Evolutionary conservation across 495 filamentous ascomycete genomes (phyloP), one percentile per base, ranked within the genome.

Genomic region (Cenococcum geophilum): DNA sequence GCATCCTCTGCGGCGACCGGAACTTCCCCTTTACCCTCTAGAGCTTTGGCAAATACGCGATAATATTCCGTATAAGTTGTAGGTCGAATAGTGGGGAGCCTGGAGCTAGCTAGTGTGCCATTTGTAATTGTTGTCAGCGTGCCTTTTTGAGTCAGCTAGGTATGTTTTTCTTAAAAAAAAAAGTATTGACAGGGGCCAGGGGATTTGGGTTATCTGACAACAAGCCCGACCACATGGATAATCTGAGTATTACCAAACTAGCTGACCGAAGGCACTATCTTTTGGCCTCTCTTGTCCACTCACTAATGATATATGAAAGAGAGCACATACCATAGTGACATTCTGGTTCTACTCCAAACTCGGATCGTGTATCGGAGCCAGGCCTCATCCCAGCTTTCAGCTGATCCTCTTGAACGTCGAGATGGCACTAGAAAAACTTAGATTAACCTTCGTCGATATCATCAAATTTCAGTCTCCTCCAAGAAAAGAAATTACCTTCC

Each of bases 331-430:
- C 82, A 59, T 81, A 78, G 61, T 76, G 61, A 55, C 79, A 75
- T 55, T 77, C 74, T 3, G 79, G 76, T 72, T 95, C 90, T 20
- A 79, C 68, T 0, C 87, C 91, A 66, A 88, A 95, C 5, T 71
- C 78, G 2, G 5, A 74, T 32, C 6, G 27, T 6, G 27, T 32
- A 32, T 32, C 72, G 58, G 91, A 86, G 5, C 79, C 79, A 20
- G 86, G 83, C 72, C 76, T 82, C 65, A 83, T 70, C 0, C 89
- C 91, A 1, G 77, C 80, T 72, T 84, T 85, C 43, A 95, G 77
- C 65, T 92, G 88, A 45, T 88, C 85, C 73, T 96, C 91, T 74
- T 96, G 91, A 34, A 83, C 75, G 74, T 95, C 91, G 0, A 93
- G 73, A 60, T 88, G 82, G 68, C 74, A 83, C 78, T 81, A 43